Evolutionary conservation across 345 rosid species (phyloP).

Genomic region (Citrus trifoliata): DNA sequence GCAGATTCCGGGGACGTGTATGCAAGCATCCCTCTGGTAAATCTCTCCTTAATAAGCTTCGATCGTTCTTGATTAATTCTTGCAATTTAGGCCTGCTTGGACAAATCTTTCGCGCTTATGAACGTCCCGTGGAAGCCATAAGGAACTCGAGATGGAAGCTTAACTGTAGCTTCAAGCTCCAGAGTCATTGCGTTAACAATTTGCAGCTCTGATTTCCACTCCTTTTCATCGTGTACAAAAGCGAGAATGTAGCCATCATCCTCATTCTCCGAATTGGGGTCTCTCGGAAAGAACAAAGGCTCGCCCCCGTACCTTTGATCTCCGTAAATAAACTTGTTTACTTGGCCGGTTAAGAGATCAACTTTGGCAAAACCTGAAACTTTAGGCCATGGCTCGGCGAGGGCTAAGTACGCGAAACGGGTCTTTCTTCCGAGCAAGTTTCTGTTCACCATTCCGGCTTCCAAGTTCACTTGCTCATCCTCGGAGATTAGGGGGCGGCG

Average conservation of each 20-base stretch:
- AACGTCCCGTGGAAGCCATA: constrained; percentile 89
- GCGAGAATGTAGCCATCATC: constrained; percentile 66
- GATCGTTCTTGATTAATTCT: background rate
- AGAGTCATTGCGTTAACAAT: constrained; percentile 60
- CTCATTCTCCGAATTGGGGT: constrained; percentile 31
- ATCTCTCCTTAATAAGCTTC: constrained; percentile 22
- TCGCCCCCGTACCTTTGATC: constrained; percentile 69
- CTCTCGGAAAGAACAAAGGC: constrained; percentile 60
- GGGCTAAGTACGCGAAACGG: constrained; percentile 60
- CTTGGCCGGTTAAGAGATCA: constrained; percentile 56
- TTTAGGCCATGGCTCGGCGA: constrained; percentile 92
- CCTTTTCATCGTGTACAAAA: constrained; percentile 73
- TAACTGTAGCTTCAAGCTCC: constrained; percentile 55
- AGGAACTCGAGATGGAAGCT: constrained; percentile 83
- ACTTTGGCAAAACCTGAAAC: constrained; percentile 86
- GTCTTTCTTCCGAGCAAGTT: constrained; percentile 75
- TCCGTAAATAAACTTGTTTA: constrained; percentile 56
- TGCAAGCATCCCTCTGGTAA: constrained; percentile 73
- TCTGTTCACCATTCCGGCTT: constrained; percentile 89
- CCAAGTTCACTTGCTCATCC: constrained; percentile 62
- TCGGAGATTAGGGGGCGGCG: constrained; percentile 54
- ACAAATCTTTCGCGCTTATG: constrained; percentile 49
- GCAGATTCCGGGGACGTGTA: constrained; percentile 69
- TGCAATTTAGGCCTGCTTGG: constrained; percentile 34
- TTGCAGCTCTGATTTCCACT: constrained; percentile 76